Evolutionary conservation across 768 basidiomycete species (phyloP).

Genomic region (Paxillus rubicundulus): DNA sequence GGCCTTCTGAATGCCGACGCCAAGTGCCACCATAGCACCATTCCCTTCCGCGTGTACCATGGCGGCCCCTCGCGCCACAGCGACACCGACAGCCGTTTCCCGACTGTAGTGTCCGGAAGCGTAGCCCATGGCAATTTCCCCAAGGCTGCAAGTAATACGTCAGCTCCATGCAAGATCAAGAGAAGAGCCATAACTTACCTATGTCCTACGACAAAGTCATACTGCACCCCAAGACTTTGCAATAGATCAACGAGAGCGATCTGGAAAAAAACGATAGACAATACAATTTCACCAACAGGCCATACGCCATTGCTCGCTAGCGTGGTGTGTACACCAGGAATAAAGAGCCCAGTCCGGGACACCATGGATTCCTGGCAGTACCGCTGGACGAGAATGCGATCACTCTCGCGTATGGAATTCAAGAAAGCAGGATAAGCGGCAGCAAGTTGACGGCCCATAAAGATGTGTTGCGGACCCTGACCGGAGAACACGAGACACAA

Average conservation of each 20-base stretch:
- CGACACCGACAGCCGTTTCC: conserved; percentile 21
- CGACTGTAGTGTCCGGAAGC: conserved; percentile 24
- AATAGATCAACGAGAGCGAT: conserved; percentile 25
- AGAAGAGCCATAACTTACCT: conserved; percentile 2
- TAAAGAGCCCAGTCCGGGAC: conserved; percentile 24
- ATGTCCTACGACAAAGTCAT: conserved; percentile 25
- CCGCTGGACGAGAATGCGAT: conserved; percentile 19
- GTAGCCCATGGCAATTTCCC: conserved; percentile 29
- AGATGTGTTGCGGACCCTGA: conserved; percentile 26
- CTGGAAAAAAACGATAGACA: conserved; percentile 24
- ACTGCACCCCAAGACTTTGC: conserved; percentile 17
- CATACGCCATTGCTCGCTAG: conserved; percentile 15
- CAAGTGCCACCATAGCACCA: conserved; percentile 25
- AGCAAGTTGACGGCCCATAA: conserved; percentile 27
- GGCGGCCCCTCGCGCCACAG: conserved; percentile 22
- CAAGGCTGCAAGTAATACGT: conserved; percentile 10
- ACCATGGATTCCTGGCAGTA: conserved; percentile 18
- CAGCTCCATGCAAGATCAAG: not conserved
- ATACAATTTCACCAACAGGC: conserved; percentile 21
- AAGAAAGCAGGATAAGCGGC: conserved; percentile 20
- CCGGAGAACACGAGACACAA: conserved; percentile 25
- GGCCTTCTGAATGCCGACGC: conserved; percentile 20
- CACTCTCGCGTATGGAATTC: conserved; percentile 17
- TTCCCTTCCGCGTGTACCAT: conserved; percentile 23
- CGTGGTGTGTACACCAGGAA: conserved; percentile 8